phyloP scores from a whole-genome alignment of 345 rosid species.

The Lepidium didymum region DNA sequence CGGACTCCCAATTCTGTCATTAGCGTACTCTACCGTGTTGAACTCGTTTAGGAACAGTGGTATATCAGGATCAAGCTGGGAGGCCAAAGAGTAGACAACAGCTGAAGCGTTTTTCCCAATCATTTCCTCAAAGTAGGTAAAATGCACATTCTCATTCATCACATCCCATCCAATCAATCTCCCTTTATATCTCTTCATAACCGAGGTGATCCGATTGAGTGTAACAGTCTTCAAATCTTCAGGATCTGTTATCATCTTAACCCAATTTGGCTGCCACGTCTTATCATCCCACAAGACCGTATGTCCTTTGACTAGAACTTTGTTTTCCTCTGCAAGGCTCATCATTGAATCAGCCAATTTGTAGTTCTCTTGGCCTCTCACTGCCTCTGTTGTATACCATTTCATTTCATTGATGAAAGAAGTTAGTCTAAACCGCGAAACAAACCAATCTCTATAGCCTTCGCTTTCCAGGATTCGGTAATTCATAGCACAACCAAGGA shows the following conservation, averaged over 20 bases:
- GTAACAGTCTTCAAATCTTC: conserved; percentile 39
- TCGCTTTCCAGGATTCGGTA: conserved; percentile 40
- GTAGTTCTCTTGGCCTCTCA: conserved; percentile 58
- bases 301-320: conserved; percentile 56
- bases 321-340: conserved; percentile 31
- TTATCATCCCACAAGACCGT: conserved; percentile 69
- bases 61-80: conserved; percentile 42
- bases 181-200: conserved; percentile 61
- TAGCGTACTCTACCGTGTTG: conserved; percentile 45
- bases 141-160: conserved; percentile 77
- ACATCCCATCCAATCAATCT: conserved; percentile 68
- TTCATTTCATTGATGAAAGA: conserved; percentile 85
- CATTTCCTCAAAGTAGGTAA: conserved; percentile 58
- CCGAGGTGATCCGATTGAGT: conserved; percentile 41
- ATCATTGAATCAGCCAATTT: conserved; percentile 54
- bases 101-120: conserved; percentile 57
- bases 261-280: conserved; percentile 57
- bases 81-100: conserved; percentile 29
- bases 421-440: conserved; percentile 54
- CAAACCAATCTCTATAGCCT: conserved; percentile 58
- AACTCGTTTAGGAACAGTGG: conserved; percentile 68
- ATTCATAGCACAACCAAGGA: conserved; percentile 71
- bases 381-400: conserved; percentile 66
- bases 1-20: conserved; percentile 29
- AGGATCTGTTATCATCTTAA: conserved; percentile 31